These are phyloP conservation scores for Annulohypoxylon nitens DNA, from an alignment of 495 filamentous ascomycete species.

Conservation along the genomic window DNA sequence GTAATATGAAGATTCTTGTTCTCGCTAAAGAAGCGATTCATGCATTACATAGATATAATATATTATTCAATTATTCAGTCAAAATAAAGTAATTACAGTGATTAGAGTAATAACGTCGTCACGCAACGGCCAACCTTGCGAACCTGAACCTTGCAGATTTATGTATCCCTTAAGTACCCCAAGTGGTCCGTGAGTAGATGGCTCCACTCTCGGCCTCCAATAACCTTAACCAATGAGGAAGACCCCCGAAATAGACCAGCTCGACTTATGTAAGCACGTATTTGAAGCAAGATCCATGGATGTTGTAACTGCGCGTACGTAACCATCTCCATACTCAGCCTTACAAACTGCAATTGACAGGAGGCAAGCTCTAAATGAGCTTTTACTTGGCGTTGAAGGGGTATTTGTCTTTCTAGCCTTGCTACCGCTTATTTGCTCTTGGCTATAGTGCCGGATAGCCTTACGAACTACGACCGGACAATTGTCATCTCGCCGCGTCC, in stretches of 20 bases:
- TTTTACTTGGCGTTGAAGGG: slow-evolving; percentile 52
- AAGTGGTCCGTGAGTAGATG: slow-evolving; percentile 14
- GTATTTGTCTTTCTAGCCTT: slow-evolving; percentile 1
- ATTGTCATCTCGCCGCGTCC: background rate
- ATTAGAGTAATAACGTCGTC: background rate
- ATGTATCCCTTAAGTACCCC: slow-evolving; percentile 5
- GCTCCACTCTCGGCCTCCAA: background rate
- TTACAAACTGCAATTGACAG: slow-evolving; percentile 24
- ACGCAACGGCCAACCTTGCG: background rate
- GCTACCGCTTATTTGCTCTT: background rate
- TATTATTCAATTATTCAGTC: slow-evolving; percentile 9
- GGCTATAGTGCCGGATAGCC: background rate
- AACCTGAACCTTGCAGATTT: background rate
- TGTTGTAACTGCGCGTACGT: slow-evolving; percentile 40
- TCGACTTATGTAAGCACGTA: slow-evolving; percentile 32
- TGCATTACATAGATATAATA: slow-evolving; percentile 6
- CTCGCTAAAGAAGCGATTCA: slow-evolving; percentile 3
- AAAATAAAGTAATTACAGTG: background rate
- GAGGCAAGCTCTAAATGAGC: slow-evolving; percentile 51
- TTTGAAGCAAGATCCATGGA: slow-evolving; percentile 16
- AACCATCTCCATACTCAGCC: slow-evolving; percentile 43
- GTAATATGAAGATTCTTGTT: slow-evolving; percentile 13
- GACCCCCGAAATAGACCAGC: slow-evolving; percentile 14
- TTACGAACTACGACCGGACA: slow-evolving; percentile 7
- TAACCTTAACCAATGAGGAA: slow-evolving; percentile 11